Percentiles rank a stretch among this genome's conserved stretches.
These are phyloP conservation scores for Citrullus mucosospermus DNA, from an alignment of 306 rosid species.

Conservation along the genomic window DNA sequence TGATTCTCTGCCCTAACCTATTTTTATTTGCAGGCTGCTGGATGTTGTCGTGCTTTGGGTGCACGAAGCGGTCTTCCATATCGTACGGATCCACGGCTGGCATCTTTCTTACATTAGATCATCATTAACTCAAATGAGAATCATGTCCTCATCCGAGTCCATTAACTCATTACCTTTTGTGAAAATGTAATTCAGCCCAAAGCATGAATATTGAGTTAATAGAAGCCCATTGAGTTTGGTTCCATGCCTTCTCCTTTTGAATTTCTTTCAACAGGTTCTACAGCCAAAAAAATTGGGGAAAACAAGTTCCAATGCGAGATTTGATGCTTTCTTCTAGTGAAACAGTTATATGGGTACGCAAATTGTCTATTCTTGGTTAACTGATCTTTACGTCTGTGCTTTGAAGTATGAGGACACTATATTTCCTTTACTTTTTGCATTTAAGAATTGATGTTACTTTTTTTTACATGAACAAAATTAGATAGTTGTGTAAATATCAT, in stretches of 20 bases:
- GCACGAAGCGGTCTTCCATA: constrained; percentile 79
- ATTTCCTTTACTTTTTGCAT: background rate
- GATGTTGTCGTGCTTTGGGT: constrained; percentile 76
- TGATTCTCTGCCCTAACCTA: background rate
- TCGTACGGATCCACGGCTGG: constrained; percentile 49
- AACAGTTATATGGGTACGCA: constrained; percentile 1
- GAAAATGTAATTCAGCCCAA: background rate
- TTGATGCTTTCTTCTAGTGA: constrained; percentile 3
- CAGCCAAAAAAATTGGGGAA: background rate
- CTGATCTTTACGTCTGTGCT: background rate
- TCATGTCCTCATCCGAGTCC: background rate
- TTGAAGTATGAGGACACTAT: background rate
- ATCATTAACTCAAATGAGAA: background rate
- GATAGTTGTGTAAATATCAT: background rate
- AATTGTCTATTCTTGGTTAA: background rate
- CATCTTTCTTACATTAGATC: constrained; percentile 29
- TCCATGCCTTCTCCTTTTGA: background rate
- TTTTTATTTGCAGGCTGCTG: constrained; percentile 53
- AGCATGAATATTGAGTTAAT: background rate
- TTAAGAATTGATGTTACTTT: background rate
- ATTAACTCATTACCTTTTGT: background rate
- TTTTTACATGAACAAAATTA: background rate
- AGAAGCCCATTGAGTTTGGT: background rate
- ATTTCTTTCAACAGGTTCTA: background rate
- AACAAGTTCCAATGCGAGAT: background rate